A percentile compares a stretch with the other conserved stretches of the same genome.
phyloP scores from a whole-genome alignment of 2,329 filamentous ascomycete species.

The Zymoseptoria passerinii region DNA sequence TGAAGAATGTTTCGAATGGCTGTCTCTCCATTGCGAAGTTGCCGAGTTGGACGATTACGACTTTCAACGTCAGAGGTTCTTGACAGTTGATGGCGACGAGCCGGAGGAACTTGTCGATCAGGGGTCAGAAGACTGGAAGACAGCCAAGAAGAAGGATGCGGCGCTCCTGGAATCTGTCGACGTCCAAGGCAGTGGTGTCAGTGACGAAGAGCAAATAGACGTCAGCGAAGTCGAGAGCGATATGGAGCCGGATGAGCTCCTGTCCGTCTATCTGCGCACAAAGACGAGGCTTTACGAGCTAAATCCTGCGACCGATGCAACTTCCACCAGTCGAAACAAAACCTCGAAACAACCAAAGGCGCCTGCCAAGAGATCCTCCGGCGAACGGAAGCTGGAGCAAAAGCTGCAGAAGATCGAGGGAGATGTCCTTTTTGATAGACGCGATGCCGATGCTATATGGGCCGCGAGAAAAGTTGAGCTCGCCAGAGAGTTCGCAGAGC shows the following conservation, averaged over 20 bases:
- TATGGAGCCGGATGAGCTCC: constrained; percentile 42
- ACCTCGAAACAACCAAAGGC: constrained; percentile 3
- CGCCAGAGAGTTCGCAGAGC: constrained; percentile 32
- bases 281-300: constrained; percentile 48
- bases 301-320: constrained; percentile 41
- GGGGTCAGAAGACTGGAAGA: neutral
- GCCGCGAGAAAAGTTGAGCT: constrained; percentile 35
- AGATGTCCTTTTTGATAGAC: constrained; percentile 44
- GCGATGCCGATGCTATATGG: constrained; percentile 41
- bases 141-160: constrained; percentile 5
- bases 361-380: constrained; percentile 41
- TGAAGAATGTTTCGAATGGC: constrained; percentile 81
- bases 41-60: constrained; percentile 29
- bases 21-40: constrained; percentile 63
- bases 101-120: constrained; percentile 5
- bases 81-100: constrained; percentile 1
- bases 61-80: constrained; percentile 20
- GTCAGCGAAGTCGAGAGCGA: constrained; percentile 45
- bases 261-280: constrained; percentile 68
- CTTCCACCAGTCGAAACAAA: constrained; percentile 42
- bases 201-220: constrained; percentile 26
- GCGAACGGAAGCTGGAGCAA: constrained; percentile 57
- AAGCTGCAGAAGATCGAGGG: constrained; percentile 71
- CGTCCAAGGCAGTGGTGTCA: neutral
- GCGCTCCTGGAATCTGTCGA: constrained; percentile 2